Evolutionary conservation across 2,329 filamentous ascomycete genomes (phyloP).

Genomic region (Verticillium tricorpus): DNA sequence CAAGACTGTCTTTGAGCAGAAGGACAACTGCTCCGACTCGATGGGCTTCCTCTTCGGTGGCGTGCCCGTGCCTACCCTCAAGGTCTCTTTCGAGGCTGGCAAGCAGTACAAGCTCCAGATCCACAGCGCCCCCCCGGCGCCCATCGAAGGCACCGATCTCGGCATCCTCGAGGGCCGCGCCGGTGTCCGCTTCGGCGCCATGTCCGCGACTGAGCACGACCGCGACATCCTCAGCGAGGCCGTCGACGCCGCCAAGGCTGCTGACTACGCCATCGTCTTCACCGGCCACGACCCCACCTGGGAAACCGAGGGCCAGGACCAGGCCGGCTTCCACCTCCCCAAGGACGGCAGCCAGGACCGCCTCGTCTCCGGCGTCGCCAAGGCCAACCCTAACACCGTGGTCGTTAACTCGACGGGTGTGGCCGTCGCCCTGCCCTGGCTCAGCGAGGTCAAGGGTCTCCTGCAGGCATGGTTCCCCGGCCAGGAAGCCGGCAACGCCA

Average conservation of each 20-base stretch:
- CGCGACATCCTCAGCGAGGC: conserved; percentile 12
- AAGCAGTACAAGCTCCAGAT: conserved; percentile 19
- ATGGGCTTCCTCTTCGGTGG: conserved; percentile 32
- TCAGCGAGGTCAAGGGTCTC: conserved; percentile 35
- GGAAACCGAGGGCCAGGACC: conserved; percentile 53
- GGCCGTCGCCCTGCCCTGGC: conserved; percentile 45
- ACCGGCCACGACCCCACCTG: conserved; percentile 51
- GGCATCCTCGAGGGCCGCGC: conserved; percentile 17
- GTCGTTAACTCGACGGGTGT: conserved; percentile 58
- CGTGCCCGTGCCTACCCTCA: conserved; percentile 24
- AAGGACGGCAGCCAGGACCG: conserved; percentile 49
- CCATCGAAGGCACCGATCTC: conserved; percentile 21
- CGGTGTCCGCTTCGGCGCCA: conserved; percentile 20
- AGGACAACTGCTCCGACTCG: conserved; percentile 25
- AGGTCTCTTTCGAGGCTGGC: conserved; percentile 19
- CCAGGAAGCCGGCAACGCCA: conserved; percentile 18
- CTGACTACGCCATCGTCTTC: conserved; percentile 51
- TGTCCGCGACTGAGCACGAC: conserved; percentile 14
- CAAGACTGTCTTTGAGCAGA: conserved; percentile 24
- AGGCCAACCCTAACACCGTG: conserved; percentile 52
- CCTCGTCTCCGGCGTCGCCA: conserved; percentile 49
- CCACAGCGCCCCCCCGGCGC: conserved; percentile 21
- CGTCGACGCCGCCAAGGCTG: conserved; percentile 39
- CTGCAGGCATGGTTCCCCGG: conserved; percentile 23
- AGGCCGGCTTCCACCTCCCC: conserved; percentile 66